Evolutionary conservation across 352 stramenopile genomes (phyloP).

Genomic region (Globisporangium cystogenes): DNA sequence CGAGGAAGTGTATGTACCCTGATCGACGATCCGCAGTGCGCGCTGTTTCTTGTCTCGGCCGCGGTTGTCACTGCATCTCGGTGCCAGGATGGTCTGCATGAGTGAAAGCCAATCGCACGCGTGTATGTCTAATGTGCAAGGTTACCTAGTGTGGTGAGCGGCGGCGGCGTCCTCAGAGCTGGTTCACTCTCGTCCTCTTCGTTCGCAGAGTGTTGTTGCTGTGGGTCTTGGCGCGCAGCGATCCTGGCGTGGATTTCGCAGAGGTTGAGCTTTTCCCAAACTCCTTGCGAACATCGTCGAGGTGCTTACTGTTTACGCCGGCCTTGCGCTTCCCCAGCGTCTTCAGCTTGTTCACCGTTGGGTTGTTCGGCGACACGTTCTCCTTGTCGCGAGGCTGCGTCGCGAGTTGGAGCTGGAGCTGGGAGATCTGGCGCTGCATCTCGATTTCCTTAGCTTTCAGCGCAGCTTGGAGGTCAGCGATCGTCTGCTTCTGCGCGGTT

Average conservation of each 20-base stretch:
- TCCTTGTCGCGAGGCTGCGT: slow-evolving; percentile 14
- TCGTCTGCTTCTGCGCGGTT: slow-evolving; percentile 40
- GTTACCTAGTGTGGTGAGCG: neutral
- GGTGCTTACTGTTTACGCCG: slow-evolving; percentile 29
- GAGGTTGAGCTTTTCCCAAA: slow-evolving; percentile 31
- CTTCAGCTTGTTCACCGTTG: slow-evolving; percentile 34
- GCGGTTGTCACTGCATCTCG: neutral
- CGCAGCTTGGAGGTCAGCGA: slow-evolving; percentile 45
- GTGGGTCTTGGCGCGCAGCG: neutral
- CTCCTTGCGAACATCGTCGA: slow-evolving; percentile 32
- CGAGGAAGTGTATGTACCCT: slow-evolving; percentile 4
- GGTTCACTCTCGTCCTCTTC: slow-evolving; percentile 52
- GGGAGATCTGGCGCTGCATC: slow-evolving; percentile 60
- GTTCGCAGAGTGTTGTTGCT: slow-evolving; percentile 15
- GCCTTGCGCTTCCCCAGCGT: slow-evolving; percentile 52
- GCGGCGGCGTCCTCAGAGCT: slow-evolving; percentile 21
- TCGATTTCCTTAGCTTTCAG: slow-evolving; percentile 66
- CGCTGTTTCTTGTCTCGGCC: neutral
- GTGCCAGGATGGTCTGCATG: neutral
- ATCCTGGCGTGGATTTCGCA: slow-evolving; percentile 40
- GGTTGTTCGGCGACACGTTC: slow-evolving; percentile 29
- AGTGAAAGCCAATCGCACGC: neutral
- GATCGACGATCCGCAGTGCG: slow-evolving; percentile 3
- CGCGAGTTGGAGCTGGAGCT: slow-evolving; percentile 41
- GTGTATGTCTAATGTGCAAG: slow-evolving; percentile 2